These are phyloP conservation scores for Tulasnella sp. DNA, from an alignment of 768 basidiomycete species.

Conservation along the genomic window DNA sequence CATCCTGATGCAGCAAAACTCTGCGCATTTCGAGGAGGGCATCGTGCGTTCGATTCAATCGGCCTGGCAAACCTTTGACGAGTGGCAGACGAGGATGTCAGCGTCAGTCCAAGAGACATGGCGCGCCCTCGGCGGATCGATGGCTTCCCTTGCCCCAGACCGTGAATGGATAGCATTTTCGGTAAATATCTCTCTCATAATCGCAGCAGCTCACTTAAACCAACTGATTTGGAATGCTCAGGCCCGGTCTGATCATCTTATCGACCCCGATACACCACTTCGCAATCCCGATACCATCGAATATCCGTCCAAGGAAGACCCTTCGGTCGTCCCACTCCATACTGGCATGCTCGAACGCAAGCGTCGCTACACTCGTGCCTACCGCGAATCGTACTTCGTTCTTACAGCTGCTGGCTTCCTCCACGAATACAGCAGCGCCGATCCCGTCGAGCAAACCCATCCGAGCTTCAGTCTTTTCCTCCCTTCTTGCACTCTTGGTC, in stretches of 20 bases:
- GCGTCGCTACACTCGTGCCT: slow-evolving; percentile 86
- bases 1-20: slow-evolving; percentile 97
- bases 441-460: slow-evolving; percentile 53
- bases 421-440: slow-evolving; percentile 81
- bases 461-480: slow-evolving; percentile 88
- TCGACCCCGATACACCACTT: slow-evolving; percentile 95
- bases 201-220: not conserved
- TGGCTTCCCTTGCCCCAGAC: slow-evolving; percentile 78
- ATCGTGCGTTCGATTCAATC: slow-evolving; percentile 93
- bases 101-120: slow-evolving; percentile 69
- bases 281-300: slow-evolving; percentile 69
- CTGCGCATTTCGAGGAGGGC: slow-evolving; percentile 93
- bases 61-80: slow-evolving; percentile 95
- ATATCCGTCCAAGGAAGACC: slow-evolving; percentile 90
- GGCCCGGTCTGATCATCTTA: slow-evolving; percentile 86
- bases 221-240: not conserved
- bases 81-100: slow-evolving; percentile 83
- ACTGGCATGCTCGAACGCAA: slow-evolving; percentile 89
- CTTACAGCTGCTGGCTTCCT: slow-evolving; percentile 95
- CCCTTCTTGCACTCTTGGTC: slow-evolving; percentile 92
- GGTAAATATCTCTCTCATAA: not conserved
- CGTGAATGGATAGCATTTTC: slow-evolving; percentile 95
- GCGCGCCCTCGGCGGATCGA: slow-evolving; percentile 61
- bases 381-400: slow-evolving; percentile 83
- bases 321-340: slow-evolving; percentile 79